Evolutionary conservation across 345 rosid genomes (phyloP).

Genomic region (Lepidium sativum): DNA sequence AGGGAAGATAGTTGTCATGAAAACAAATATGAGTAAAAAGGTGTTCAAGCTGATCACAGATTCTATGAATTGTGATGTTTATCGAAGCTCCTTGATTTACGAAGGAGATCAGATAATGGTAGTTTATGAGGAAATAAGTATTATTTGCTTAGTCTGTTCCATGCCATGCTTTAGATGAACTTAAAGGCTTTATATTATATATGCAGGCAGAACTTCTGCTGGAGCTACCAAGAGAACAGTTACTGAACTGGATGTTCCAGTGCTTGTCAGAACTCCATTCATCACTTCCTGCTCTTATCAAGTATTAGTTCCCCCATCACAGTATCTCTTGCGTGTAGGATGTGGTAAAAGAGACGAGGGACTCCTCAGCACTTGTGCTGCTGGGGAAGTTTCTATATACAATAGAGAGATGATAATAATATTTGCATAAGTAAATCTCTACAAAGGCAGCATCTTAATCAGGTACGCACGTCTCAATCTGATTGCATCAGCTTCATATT

Average conservation of each 20-base stretch:
- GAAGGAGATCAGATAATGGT: constrained; percentile 78
- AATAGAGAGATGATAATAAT: neutral
- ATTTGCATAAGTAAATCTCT: neutral
- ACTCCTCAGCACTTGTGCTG: neutral
- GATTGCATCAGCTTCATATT: constrained; percentile 2
- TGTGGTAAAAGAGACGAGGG: constrained; percentile 15
- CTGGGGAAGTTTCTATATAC: constrained; percentile 2
- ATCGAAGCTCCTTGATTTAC: constrained; percentile 52
- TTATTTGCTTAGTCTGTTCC: neutral
- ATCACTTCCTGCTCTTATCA: constrained; percentile 72
- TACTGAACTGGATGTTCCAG: constrained; percentile 86
- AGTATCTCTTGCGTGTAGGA: constrained; percentile 8
- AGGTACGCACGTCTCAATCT: constrained; percentile 9
- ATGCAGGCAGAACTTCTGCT: constrained; percentile 88
- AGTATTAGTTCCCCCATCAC: constrained; percentile 37
- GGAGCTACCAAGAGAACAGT: constrained; percentile 83
- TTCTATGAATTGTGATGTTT: constrained; percentile 60
- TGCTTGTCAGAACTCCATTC: constrained; percentile 87
- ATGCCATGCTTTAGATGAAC: neutral
- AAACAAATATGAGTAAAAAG: constrained; percentile 67
- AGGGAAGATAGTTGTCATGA: constrained; percentile 86
- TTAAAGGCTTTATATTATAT: constrained; percentile 5
- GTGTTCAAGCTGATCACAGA: constrained; percentile 80
- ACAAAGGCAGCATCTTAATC: neutral
- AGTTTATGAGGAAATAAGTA: constrained; percentile 6